A percentile compares a stretch with the other conserved stretches of the same genome.
Evolutionary conservation across 331 rosid genomes (phyloP).

Genomic region (Quercus lobata): DNA sequence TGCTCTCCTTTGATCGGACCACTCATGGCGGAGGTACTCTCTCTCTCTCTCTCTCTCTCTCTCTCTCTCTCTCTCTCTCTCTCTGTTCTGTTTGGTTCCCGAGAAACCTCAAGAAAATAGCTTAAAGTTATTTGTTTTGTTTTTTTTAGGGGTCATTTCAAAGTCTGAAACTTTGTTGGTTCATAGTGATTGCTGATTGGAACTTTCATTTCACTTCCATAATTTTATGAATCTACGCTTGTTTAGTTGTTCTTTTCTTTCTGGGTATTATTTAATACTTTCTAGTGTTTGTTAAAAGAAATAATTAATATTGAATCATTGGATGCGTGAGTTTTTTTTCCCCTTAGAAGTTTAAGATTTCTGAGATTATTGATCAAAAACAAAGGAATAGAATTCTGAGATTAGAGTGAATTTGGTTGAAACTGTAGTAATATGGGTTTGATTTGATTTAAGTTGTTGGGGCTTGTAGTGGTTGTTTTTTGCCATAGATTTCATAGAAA

Average conservation of each 20-base stretch:
- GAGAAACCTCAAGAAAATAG: neutral
- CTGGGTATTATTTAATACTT: neutral
- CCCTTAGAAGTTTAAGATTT: neutral
- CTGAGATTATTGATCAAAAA: neutral
- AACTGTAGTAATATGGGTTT: neutral
- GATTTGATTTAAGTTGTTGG: neutral
- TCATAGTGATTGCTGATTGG: neutral
- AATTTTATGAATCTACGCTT: neutral
- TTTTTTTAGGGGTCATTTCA: neutral
- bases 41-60: neutral
- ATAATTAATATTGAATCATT: neutral
- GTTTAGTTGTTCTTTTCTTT: neutral
- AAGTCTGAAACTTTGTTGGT: neutral
- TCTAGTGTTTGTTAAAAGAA: neutral
- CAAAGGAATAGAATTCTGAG: neutral
- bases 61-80: too few relatives aligned
- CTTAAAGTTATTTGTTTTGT: neutral
- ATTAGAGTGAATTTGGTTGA: neutral
- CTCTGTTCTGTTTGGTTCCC: neutral
- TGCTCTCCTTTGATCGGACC: conserved; percentile 12
- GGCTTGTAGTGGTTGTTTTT: neutral
- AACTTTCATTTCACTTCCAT: neutral
- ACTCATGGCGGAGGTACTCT: conserved; percentile 69
- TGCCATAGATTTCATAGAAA: neutral
- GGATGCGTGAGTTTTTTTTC: neutral